Evolutionary conservation across 169 alveolate species (phyloP).

Genomic region (Plasmodium gallinaceum): DNA sequence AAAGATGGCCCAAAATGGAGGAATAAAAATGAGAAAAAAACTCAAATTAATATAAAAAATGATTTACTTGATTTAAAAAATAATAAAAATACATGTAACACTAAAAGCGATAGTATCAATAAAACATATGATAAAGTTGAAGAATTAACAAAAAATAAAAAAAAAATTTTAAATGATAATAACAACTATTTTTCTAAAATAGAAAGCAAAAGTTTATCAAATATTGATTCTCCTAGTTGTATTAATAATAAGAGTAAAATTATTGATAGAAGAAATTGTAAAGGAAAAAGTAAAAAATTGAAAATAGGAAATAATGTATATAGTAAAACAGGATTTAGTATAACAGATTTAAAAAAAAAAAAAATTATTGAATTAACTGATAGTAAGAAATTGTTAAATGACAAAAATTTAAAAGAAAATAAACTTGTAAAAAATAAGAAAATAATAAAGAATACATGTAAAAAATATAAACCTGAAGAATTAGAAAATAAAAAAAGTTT

Average conservation of each 20-base stretch:
- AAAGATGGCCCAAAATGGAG: slow-evolving; percentile 6
- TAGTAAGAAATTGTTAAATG: slow-evolving; percentile 3
- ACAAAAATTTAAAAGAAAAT: neutral
- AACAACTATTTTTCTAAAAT: neutral
- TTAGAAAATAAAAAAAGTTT: slow-evolving; percentile 7
- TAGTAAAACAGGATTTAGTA: neutral
- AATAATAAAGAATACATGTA: neutral
- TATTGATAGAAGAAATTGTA: neutral
- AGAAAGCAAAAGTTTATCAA: slow-evolving; percentile 2
- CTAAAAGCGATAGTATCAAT: neutral
- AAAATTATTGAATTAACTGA: neutral
- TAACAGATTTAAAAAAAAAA: neutral
- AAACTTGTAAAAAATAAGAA: slow-evolving; percentile 5
- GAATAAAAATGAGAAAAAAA: neutral
- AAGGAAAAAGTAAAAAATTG: neutral
- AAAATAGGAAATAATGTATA: slow-evolving; percentile 2
- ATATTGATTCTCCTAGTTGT: neutral
- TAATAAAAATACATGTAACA: slow-evolving; percentile 12
- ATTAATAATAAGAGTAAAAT: neutral
- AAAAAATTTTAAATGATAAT: slow-evolving; percentile 10
- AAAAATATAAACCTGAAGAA: neutral
- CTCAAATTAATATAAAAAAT: slow-evolving; percentile 5
- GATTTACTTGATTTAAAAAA: neutral
- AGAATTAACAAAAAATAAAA: slow-evolving; percentile 3
- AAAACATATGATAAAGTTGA: neutral